Conservation (phyloP, 2,329 filamentous ascomycete species). For the Apiospora pterosperma region DNA sequence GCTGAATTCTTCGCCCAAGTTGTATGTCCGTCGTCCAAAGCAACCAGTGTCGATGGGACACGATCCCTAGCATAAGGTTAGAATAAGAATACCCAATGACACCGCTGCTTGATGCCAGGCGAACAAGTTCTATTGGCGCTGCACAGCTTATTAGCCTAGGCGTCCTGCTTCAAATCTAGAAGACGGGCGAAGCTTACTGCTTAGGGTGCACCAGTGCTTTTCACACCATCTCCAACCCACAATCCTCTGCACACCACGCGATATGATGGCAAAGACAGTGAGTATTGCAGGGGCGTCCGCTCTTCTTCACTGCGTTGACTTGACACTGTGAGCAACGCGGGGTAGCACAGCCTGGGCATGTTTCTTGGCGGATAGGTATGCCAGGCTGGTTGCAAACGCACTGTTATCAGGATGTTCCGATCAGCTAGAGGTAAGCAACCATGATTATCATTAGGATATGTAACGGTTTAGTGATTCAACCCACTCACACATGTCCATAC, state of each 20-base stretch:
- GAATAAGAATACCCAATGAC: not conserved
- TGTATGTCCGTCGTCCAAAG: not conserved
- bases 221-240: not conserved
- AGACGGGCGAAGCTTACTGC: not conserved
- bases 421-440: not conserved
- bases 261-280: not conserved
- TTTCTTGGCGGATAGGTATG: not conserved
- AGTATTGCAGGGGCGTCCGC: not conserved
- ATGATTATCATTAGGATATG: too few species aligned
- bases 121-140: too few species aligned
- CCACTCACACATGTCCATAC: too few species aligned
- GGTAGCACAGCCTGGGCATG: not conserved
- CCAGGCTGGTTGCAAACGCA: not conserved
- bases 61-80: not conserved
- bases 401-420: constrained; percentile 5
- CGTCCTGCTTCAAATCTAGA: not conserved
- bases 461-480: too few species aligned
- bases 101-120: not conserved
- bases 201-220: not conserved
- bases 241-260: not conserved
- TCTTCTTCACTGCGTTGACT: not conserved
- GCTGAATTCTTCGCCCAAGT: not conserved
- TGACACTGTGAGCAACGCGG: not conserved
- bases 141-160: not conserved
- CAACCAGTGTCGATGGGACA: not conserved